Evolutionary conservation across 129 eudicot genomes (phyloP).

Genomic region (Tagetes erecta): DNA sequence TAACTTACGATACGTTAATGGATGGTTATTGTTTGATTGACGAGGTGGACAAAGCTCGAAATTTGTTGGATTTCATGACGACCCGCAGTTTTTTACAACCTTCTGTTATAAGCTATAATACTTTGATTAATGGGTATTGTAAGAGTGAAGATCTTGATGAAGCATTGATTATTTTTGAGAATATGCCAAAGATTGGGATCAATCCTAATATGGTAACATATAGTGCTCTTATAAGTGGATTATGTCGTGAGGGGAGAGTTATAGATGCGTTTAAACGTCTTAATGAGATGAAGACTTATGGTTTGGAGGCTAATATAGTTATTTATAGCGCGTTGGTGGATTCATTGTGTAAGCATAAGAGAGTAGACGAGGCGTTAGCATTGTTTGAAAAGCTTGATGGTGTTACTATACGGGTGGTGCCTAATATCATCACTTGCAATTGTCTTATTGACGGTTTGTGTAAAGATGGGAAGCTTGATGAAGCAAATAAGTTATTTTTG

Average conservation of each 20-base stretch:
- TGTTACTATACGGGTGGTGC: neutral
- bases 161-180: slow-evolving; percentile 5
- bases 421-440: slow-evolving; percentile 15
- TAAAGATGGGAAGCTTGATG: slow-evolving; percentile 21
- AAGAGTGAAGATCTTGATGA: slow-evolving; percentile 11
- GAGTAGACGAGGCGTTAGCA: slow-evolving; percentile 12
- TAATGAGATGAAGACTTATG: slow-evolving; percentile 18
- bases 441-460: slow-evolving; percentile 24
- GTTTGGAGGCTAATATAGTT: neutral
- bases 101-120: slow-evolving; percentile 10
- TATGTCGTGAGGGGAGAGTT: slow-evolving; percentile 18
- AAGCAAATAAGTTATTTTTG: slow-evolving; percentile 1
- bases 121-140: slow-evolving; percentile 16
- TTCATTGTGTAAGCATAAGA: slow-evolving; percentile 13
- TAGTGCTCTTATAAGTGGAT: slow-evolving; percentile 7
- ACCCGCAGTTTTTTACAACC: neutral
- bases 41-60: slow-evolving; percentile 1
- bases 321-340: slow-evolving; percentile 2
- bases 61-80: slow-evolving; percentile 5
- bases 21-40: slow-evolving; percentile 30
- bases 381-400: slow-evolving; percentile 6
- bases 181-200: slow-evolving; percentile 4
- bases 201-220: slow-evolving; percentile 14
- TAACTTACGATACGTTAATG: slow-evolving; percentile 14
- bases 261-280: neutral